These are phyloP conservation scores for Groenewaldozyma sp. DNA, from an alignment of 1,139 yeast genomes.

Conservation along the genomic window DNA sequence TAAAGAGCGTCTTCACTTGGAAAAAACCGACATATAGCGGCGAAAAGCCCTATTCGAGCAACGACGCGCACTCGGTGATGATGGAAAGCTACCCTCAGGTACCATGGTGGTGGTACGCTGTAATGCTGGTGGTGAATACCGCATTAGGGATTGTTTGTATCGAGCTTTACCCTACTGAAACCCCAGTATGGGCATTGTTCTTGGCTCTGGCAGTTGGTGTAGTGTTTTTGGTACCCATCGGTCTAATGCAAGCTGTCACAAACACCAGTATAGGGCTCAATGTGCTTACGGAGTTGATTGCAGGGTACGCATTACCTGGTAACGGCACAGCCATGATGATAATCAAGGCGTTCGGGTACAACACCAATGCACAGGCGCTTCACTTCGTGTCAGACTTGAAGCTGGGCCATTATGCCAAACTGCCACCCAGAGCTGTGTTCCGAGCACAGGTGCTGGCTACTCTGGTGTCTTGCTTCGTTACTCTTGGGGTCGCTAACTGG, in stretches of 20 bases:
- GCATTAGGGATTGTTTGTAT: slow-evolving; percentile 41
- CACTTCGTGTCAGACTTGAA: slow-evolving; percentile 48
- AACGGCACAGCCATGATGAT: slow-evolving; percentile 53
- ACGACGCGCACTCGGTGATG: slow-evolving; percentile 45
- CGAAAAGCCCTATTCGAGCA: slow-evolving; percentile 1
- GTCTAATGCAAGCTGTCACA: slow-evolving; percentile 41
- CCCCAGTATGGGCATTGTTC: slow-evolving; percentile 45
- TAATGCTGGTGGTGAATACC: slow-evolving; percentile 37
- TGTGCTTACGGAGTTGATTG: slow-evolving; percentile 45
- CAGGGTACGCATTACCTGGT: slow-evolving; percentile 59
- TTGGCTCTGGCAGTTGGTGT: slow-evolving; percentile 46
- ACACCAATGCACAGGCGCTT: slow-evolving; percentile 52
- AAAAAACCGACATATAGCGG: neutral
- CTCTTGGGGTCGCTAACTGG: slow-evolving; percentile 48
- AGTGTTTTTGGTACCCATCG: slow-evolving; percentile 43
- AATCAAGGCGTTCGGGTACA: slow-evolving; percentile 50
- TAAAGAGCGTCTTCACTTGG: neutral
- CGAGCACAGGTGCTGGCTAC: slow-evolving; percentile 45
- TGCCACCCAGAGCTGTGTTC: slow-evolving; percentile 53
- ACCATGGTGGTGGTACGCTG: slow-evolving; percentile 50
- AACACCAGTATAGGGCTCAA: slow-evolving; percentile 46
- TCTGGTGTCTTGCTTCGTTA: slow-evolving; percentile 30
- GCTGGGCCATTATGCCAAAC: slow-evolving; percentile 47
- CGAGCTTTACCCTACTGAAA: slow-evolving; percentile 34
- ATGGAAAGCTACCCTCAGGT: slow-evolving; percentile 48